Evolutionary conservation across 257 asterid genomes (phyloP), one percentile per base, ranked within the genome.

Genomic region (Datura wrightii): DNA sequence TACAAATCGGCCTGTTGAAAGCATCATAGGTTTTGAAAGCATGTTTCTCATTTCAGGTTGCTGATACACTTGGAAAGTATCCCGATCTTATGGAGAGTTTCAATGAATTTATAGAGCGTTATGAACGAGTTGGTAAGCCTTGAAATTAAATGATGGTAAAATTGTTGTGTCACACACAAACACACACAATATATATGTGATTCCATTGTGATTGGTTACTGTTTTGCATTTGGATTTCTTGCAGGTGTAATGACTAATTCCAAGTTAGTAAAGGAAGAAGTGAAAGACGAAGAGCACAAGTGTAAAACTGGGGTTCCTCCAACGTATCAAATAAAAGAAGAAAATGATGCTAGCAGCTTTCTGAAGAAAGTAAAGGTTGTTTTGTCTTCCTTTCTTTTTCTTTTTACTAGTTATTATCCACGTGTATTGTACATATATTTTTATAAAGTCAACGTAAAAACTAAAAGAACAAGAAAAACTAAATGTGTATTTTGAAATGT

Each of bases 81-180:
- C 94, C 95, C 63, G 97, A 92, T 93, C 98, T 96, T 74, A 89
- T 94, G 96, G 98, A 96, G 84, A 94, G 93, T 80, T 96, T 96
- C 89, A 92, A 88, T 83, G 94, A 92, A 72, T 92, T 96, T 89
- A 86, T 96, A 86, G 94, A 93, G 89, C 96, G 89, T 79, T 93
- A 97, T 80, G 97, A 94, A 89, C 91, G 90, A 89, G 92, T 91
- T 86, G 98, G 99, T 95, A 90, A 85, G 53, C 69, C 41, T 41
- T 24, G 31, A 24, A 24, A 24, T 24, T 84, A 79, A 83, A 84
- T 80, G 39, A 80, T 24, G 31, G 31, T 24, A 24, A 24, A 24
- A 24, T 42, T 80, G 59, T 88, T 83, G 19, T 58, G 58, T 69
- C 79, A 67, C 6, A 5, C 42, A 2, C 42, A 39, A 2, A 39